Evolutionary conservation across 768 basidiomycete species (phyloP), one percentile per base, ranked within the genome.

Genomic region (Boletus subcaerulescens): DNA sequence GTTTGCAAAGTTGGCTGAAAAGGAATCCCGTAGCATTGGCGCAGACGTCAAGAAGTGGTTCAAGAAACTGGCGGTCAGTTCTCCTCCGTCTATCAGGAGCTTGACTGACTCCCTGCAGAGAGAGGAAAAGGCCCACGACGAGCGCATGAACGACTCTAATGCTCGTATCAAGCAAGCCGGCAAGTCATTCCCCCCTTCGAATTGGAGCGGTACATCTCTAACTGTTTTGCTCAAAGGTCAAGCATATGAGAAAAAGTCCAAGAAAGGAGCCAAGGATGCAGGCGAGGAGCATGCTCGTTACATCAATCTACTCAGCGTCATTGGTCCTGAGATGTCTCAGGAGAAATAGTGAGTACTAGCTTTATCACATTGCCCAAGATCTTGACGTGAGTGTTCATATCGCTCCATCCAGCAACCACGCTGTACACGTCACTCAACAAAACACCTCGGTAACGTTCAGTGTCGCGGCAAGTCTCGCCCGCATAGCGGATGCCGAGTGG

Each of bases 401-500:
- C 8, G 38, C 15, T 49, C 35, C 29, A 56, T 44, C 15, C 39
- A 91, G 89, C 61, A 85, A 89, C 45, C 90, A 92, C 65, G 69
- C 84, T 1, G 64, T 85, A 0, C 71, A 76, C 35, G 78, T 90
- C 26, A 84, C 81, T 1, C 83, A 87, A 61, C 77, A 79, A 44
- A 86, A 91, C 59, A 74, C 75, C 2, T 60, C 76, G 3, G 80
- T 81, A 0, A 84, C 83, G 2, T 84, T 81, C 48, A 79, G 70
- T 55, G 76, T 89, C 14, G 88, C 87, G 3, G 83, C 84, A 0
- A 80, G 77, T 53, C 73, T 92, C 18, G 77, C 86, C 10, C 79
- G 87, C 24, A 73, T 91, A n/a, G 89, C 88, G 1, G 89, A 92
- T 53, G 83, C 84, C 7, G 87, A 91, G 71, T 93, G 90, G 89